Conservation (phyloP, 2,329 filamentous ascomycete genomes). For the Fusarium newnesense region DNA sequence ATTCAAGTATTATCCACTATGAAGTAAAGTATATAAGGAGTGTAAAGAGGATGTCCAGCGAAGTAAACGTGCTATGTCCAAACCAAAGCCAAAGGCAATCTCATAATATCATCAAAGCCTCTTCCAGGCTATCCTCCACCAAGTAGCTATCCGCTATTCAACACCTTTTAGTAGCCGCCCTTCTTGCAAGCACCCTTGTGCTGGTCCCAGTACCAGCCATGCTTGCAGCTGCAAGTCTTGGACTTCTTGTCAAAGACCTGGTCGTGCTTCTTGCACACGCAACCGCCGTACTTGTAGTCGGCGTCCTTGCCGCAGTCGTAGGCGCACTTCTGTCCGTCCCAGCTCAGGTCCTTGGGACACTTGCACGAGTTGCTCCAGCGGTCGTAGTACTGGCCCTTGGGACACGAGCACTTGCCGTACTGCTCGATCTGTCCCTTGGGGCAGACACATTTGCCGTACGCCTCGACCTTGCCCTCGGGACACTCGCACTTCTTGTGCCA, state of each 20-base stretch:
- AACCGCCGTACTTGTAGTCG: constrained; percentile 32
- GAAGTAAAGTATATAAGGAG: constrained; percentile 33
- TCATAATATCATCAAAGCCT: constrained; percentile 4
- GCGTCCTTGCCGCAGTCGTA: constrained; percentile 33
- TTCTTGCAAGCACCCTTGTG: constrained; percentile 30
- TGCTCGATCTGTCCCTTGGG: constrained; percentile 14
- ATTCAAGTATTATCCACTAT: constrained; percentile 34
- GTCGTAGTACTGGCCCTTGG: constrained; percentile 33
- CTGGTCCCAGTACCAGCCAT: constrained; percentile 17
- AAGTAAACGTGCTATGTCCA: constrained; percentile 15
- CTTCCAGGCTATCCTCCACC: neutral
- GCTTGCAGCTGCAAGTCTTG: constrained; percentile 33
- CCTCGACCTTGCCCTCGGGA: constrained; percentile 10
- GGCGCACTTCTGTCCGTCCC: constrained; percentile 29
- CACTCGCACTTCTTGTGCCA: constrained; percentile 22
- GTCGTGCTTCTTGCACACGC: constrained; percentile 35
- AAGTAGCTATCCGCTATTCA: neutral
- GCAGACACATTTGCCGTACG: constrained; percentile 24
- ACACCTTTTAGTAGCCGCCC: constrained; percentile 19
- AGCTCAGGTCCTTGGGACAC: constrained; percentile 34
- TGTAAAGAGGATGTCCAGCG: constrained; percentile 24
- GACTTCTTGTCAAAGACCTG: constrained; percentile 26
- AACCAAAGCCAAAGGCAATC: neutral
- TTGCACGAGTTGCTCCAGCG: constrained; percentile 33
- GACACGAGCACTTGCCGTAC: constrained; percentile 25